These are phyloP conservation scores for Clonostachys rosea DNA, from an alignment of 2,329 filamentous ascomycete genomes.

Conservation along the genomic window DNA sequence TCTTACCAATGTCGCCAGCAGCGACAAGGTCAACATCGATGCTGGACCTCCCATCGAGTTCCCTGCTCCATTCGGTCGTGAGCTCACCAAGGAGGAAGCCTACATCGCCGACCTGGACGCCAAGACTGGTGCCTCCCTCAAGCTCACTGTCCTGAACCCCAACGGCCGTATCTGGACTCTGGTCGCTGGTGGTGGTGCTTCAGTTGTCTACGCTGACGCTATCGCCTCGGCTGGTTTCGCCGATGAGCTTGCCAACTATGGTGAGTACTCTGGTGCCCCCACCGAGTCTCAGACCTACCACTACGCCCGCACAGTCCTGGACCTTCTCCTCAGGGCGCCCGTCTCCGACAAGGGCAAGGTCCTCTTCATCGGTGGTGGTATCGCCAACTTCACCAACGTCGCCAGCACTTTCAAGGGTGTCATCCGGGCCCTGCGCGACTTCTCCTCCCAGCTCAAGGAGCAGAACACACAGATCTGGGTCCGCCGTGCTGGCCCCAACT, in stretches of 20 bases:
- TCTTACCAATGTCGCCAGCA: constrained; percentile 62
- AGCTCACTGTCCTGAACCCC: constrained; percentile 92
- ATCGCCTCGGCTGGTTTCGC: constrained; percentile 96
- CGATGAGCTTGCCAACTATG: constrained; percentile 97
- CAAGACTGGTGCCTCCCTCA: constrained; percentile 98
- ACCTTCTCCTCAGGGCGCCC: constrained; percentile 94
- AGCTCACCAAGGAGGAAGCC: constrained; percentile 97
- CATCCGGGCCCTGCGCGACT: constrained; percentile 91
- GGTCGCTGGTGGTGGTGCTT: constrained; percentile 98
- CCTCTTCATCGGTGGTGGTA: constrained; percentile 98
- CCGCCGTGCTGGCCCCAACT: constrained; percentile 82
- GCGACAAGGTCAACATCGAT: constrained; percentile 84
- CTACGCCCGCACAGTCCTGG: constrained; percentile 94
- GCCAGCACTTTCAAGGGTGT: constrained; percentile 99
- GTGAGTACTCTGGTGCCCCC: constrained; percentile 98
- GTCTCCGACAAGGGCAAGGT: constrained; percentile 88
- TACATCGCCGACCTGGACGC: constrained; percentile 99
- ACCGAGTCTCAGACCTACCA: constrained; percentile 99
- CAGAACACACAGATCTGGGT: constrained; percentile 99
- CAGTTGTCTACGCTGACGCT: constrained; percentile 97
- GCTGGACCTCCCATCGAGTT: constrained; percentile 98
- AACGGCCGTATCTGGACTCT: constrained; percentile 95
- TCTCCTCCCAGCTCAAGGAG: constrained; percentile 78
- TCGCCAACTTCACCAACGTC: constrained; percentile 99
- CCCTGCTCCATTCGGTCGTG: constrained; percentile 97